A percentile compares a stretch with the other conserved stretches of the same genome.
These are phyloP conservation scores for Linderniella brevidens DNA, from an alignment of 257 asterid species.

Conservation along the genomic window DNA sequence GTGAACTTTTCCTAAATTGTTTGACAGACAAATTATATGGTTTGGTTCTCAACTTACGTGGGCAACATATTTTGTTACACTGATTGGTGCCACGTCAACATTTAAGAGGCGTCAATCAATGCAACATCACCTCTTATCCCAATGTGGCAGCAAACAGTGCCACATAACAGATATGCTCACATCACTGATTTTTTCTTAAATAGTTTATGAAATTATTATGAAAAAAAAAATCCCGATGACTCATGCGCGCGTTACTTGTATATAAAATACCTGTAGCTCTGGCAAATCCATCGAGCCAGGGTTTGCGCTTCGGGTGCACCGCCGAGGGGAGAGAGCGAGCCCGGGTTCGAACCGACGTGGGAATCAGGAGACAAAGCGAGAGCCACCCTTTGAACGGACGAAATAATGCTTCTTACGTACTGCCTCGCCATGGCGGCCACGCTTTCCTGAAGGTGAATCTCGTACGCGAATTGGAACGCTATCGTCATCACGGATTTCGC, in stretches of 20 bases:
- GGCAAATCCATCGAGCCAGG: conserved; percentile 80
- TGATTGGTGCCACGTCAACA: no score
- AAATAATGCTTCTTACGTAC: conserved; percentile 71
- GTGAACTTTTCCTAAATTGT: background rate
- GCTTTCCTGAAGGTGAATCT: conserved; percentile 72
- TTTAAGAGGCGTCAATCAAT: no score
- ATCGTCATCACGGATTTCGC: conserved; percentile 88
- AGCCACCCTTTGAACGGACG: conserved; percentile 95
- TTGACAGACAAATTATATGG: no score
- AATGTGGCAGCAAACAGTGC: no score
- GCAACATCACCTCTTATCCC: no score
- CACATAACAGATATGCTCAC: no score
- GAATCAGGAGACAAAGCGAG: conserved; percentile 72
- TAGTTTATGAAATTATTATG: no score
- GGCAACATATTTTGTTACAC: no score
- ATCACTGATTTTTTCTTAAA: no score
- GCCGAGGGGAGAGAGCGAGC: conserved; percentile 55
- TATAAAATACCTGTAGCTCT: conserved; percentile 58
- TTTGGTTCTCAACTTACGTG: no score
- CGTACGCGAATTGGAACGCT: conserved; percentile 88
- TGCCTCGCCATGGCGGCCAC: conserved; percentile 88
- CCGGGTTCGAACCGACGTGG: conserved; percentile 25
- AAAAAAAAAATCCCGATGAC: no score
- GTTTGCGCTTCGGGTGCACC: conserved; percentile 83
- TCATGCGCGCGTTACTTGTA: no score